Percentiles rank a stretch among this genome's conserved stretches.
Evolutionary conservation across 441 rosid species (phyloP).

Genomic region (Biscutella auriculata): DNA sequence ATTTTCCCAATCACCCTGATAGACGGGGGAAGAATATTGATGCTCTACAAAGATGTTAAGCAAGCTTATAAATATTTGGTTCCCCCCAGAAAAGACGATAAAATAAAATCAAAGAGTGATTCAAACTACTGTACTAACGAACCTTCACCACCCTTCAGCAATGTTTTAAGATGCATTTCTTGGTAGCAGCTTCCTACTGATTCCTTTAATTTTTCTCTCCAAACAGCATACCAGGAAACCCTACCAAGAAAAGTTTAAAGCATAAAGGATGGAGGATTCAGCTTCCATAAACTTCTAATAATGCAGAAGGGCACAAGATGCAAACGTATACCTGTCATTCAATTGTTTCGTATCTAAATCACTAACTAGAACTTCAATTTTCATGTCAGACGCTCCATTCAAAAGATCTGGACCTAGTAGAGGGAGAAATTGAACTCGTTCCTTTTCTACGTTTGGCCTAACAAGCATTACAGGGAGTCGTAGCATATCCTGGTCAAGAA

Average conservation of each 20-base stretch:
- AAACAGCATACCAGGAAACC: constrained; percentile 43
- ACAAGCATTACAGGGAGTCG: constrained; percentile 64
- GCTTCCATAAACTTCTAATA: neutral
- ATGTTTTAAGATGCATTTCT: constrained; percentile 25
- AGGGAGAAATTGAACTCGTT: constrained; percentile 31
- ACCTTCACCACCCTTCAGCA: constrained; percentile 37
- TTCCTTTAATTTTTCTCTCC: constrained; percentile 39
- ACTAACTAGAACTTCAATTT: constrained; percentile 23
- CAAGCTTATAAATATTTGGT: constrained; percentile 2
- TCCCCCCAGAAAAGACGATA: neutral
- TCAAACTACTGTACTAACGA: constrained; percentile 1
- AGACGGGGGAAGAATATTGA: constrained; percentile 22
- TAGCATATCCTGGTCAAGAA: constrained; percentile 49
- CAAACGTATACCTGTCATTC: constrained; percentile 41
- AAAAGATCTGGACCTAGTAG: constrained; percentile 27
- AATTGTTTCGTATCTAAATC: constrained; percentile 33
- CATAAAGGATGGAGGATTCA: constrained; percentile 2
- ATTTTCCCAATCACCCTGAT: constrained; percentile 42
- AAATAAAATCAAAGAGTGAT: neutral
- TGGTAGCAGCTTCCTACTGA: constrained; percentile 21
- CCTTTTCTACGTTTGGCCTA: constrained; percentile 39
- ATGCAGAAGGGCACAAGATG: neutral
- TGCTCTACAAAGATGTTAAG: constrained; percentile 30
- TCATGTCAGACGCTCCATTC: constrained; percentile 30
- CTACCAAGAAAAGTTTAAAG: constrained; percentile 31